Conservation (phyloP, 441 rosid genomes). For the Jatropha multifida region DNA sequence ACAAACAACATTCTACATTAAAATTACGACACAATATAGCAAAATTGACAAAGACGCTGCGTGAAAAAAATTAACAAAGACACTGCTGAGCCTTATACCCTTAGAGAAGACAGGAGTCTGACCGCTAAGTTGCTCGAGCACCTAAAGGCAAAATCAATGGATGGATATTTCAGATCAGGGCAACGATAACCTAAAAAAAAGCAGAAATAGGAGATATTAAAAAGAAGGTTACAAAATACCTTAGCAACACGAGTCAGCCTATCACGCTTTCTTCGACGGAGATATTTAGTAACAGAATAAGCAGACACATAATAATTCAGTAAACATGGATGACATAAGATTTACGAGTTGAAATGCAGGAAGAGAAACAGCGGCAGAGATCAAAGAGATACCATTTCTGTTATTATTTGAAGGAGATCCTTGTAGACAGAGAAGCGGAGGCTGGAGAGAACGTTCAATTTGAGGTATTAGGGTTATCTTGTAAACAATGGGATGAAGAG, state of each 20-base stretch:
- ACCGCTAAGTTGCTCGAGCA: constrained; percentile 84
- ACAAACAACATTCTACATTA: background rate
- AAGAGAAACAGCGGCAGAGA: background rate
- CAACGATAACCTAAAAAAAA: background rate
- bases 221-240: constrained; percentile 28
- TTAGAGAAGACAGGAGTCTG: constrained; percentile 87
- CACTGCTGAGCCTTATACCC: constrained; percentile 34
- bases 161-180: background rate
- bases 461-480: constrained; percentile 5
- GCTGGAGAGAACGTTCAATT: background rate
- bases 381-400: too few species aligned
- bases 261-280: constrained; percentile 96
- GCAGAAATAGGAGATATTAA: background rate
- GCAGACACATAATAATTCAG: background rate
- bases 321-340: background rate
- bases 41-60: too few species aligned
- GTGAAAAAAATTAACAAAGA: too few species aligned
- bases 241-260: constrained; percentile 92
- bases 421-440: background rate
- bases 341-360: background rate
- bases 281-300: constrained; percentile 44
- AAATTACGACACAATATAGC: too few species aligned
- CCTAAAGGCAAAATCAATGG: constrained; percentile 31
- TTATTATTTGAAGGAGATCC: background rate
- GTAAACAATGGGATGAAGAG: background rate